Base-by-base conservation (phyloP, 441 rosid species). In the Erodium moschatum region DNA sequence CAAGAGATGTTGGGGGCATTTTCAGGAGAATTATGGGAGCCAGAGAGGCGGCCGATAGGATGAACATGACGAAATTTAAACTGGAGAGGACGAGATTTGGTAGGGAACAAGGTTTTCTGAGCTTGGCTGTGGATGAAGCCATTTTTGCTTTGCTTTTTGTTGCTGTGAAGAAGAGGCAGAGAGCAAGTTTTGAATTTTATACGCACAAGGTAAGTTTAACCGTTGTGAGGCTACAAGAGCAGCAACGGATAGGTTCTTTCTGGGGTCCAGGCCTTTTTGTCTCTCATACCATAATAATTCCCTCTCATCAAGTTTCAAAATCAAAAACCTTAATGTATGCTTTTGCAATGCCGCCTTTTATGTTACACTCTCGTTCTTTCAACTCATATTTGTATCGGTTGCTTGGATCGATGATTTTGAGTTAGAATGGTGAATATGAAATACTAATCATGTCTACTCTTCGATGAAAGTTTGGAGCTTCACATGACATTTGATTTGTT, bases 1-100 rank as follows among this genome's bases (percentile, higher is more conserved):
- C 86, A 0, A 84, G 70, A 0, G 86, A 78, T 31, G 89, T 76
- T 29, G 89, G 90, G 15, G 87, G 87, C 69, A 13, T 69, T 80
- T 73, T 79, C 35, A 86, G 81, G 68, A 86, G 81, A 66, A 86
- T 62, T 5, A 72, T 77, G 69, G 88, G 88, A 16, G 75, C 83
- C 0, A 84, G 0, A 2, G 90, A 87, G 62, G 79, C 74, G 2
- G 82, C 74, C 1, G 86, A 74, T 58, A 84, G 81, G 77, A 82
- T 27, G 21, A 85, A 78, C 70, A 85, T 83, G 15, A 73, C 74
- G 70, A 85, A 79, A 74, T 83, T 83, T 10, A 40, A 40, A 40
- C 3, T 40, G 11, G 46, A 40, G 46, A 40, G 46, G 12, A 40
- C 11, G 1, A 40, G 46, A 5, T 40, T 40, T 40, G 46, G 12